Percentiles rank a stretch among this genome's conserved stretches.
Conservation (phyloP, 2,329 filamentous ascomycete genomes). For the Aspergillus sp. region DNA sequence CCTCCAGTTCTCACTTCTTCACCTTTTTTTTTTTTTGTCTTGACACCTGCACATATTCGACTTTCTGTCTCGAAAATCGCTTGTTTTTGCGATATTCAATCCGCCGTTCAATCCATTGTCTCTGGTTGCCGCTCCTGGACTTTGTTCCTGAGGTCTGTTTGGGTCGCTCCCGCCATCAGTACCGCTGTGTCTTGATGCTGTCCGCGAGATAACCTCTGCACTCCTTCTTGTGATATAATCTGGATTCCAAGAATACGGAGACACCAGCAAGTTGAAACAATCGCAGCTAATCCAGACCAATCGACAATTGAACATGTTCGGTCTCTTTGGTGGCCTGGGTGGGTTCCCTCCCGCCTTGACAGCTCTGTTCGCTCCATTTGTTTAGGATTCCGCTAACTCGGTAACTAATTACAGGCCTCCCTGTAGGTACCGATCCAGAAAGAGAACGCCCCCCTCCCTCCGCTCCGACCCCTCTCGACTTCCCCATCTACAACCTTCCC, state of each 20-base stretch:
- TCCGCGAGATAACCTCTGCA: too few relatives aligned
- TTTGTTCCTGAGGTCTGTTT: too few relatives aligned
- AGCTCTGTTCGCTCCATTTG: slow-evolving; percentile 1
- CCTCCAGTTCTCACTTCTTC: background rate
- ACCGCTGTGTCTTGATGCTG: too few relatives aligned
- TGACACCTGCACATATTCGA: background rate
- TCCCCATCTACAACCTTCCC: slow-evolving; percentile 42
- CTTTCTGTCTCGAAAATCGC: too few relatives aligned
- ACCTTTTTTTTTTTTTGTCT: background rate
- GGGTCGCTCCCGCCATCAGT: too few relatives aligned
- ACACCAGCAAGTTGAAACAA: too few relatives aligned
- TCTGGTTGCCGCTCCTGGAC: too few relatives aligned
- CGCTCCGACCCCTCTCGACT: slow-evolving; percentile 45
- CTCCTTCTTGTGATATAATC: background rate
- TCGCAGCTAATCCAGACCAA: too few relatives aligned
- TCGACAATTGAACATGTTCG: slow-evolving; percentile 25
- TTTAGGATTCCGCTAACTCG: background rate
- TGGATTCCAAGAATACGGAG: too few relatives aligned
- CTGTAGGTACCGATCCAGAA: slow-evolving; percentile 27
- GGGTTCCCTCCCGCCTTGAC: slow-evolving; percentile 8
- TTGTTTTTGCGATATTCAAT: too few relatives aligned
- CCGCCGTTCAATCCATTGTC: too few relatives aligned
- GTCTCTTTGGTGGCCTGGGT: slow-evolving; percentile 28
- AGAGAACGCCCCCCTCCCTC: slow-evolving; percentile 45
- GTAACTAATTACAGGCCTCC: slow-evolving; percentile 17